These are phyloP conservation scores for Clarireedia monteithiana DNA, from an alignment of 2,329 filamentous ascomycete genomes.

Conservation along the genomic window DNA sequence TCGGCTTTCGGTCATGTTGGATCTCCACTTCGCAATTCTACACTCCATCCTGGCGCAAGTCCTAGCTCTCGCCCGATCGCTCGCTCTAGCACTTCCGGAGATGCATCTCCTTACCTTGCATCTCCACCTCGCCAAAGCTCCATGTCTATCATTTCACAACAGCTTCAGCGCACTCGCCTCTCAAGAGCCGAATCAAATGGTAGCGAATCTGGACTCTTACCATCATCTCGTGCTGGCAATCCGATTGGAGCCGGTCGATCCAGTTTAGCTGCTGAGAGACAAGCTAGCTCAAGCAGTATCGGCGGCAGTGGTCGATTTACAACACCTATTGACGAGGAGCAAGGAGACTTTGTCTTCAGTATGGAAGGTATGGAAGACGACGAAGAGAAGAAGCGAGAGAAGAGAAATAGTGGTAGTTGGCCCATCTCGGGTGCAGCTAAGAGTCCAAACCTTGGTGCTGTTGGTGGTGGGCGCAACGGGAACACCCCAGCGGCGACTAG, in stretches of 20 bases:
- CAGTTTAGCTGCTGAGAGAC: slow-evolving; percentile 43
- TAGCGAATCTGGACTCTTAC: slow-evolving; percentile 43
- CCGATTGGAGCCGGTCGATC: slow-evolving; percentile 30
- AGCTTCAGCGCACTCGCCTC: slow-evolving; percentile 52
- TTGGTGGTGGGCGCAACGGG: slow-evolving; percentile 16
- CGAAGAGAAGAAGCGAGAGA: slow-evolving; percentile 39
- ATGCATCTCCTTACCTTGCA: slow-evolving; percentile 26
- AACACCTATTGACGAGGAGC: slow-evolving; percentile 58
- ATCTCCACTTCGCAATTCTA: slow-evolving; percentile 56
- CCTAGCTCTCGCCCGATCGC: slow-evolving; percentile 34
- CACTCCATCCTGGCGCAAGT: slow-evolving; percentile 45
- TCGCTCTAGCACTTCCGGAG: slow-evolving; percentile 28
- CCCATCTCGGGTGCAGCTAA: slow-evolving; percentile 18
- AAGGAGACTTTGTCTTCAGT: slow-evolving; percentile 55
- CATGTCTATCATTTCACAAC: slow-evolving; percentile 52
- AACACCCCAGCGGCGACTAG: neutral
- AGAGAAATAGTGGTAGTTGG: slow-evolving; percentile 28
- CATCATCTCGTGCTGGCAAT: slow-evolving; percentile 35
- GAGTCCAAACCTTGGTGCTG: slow-evolving; percentile 19
- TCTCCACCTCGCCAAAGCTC: slow-evolving; percentile 33
- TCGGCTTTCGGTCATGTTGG: slow-evolving; percentile 61
- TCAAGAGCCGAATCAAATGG: slow-evolving; percentile 34
- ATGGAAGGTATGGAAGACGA: slow-evolving; percentile 61
- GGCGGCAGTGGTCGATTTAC: slow-evolving; percentile 46
- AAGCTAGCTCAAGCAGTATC: slow-evolving; percentile 50